Base-by-base conservation (phyloP, 2,329 filamentous ascomycete genomes). In the Exophiala alcalophila region DNA sequence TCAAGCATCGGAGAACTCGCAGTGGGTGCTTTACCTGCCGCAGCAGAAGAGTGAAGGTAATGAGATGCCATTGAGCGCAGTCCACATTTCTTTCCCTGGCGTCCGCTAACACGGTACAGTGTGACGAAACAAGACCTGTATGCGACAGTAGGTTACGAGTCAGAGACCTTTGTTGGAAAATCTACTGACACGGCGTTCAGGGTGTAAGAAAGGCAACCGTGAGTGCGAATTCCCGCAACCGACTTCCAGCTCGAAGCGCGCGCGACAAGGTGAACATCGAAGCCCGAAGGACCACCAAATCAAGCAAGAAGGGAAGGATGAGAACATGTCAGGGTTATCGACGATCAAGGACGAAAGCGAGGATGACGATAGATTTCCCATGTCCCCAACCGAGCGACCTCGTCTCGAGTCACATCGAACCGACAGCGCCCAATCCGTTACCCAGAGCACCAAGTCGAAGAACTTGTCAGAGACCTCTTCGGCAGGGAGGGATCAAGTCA, bases 1-100 rank as follows among this genome's bases (percentile, higher is more conserved):
- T 94, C 55, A 97, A 97, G 66, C 91, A 97, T 63, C 84, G 90
- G 49, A 81, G 92, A 55, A 97, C 92, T 29, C 78, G 92, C 57
- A 96, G 89, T 52, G 92, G 92, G 19, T 98, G 92, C 68, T 96
- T 79, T 61, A 97, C 90, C 32, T 98, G 92, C 65, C 79, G 92
- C 46, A 83, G 83, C 57, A 79, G 92, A 54, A 80, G 92, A 63
- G 90, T 97, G 37, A 97, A 83, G 72, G 76, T 78, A 60, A 50
- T 54, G 6, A 23, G 2, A 23, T 14, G n/a, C n/a, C n/a, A n/a
- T n/a, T n/a, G n/a, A n/a, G n/a, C n/a, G n/a, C n/a, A 27, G 29
- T 18, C 31, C 21, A 32, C 16, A 23, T 34, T 6, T 39, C 19
- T 38, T 7, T 25, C 12, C 14, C 23, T 4, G 11, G 19, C 25